A percentile compares a stretch with the other conserved stretches of the same genome.
Evolutionary conservation across 306 rosid genomes (phyloP).

Genomic region (Dalbergia oliveri): DNA sequence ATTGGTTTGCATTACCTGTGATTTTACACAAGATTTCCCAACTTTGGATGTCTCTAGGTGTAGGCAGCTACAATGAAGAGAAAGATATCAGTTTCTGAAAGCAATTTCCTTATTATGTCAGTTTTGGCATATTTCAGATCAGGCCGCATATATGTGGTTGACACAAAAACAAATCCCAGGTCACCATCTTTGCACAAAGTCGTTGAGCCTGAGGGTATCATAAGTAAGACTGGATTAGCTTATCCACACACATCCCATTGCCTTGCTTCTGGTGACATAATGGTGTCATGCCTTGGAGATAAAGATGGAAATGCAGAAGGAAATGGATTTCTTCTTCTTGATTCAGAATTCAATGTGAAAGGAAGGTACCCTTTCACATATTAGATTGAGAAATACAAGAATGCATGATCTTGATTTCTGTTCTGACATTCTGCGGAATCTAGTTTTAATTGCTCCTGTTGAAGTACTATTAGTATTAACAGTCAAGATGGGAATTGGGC

Average conservation of each 20-base stretch:
- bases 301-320: slow-evolving; percentile 80
- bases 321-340: slow-evolving; percentile 86
- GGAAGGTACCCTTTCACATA: slow-evolving; percentile 62
- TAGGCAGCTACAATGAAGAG: not conserved
- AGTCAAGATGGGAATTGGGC: slow-evolving; percentile 16
- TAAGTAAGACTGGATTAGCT: slow-evolving; percentile 73
- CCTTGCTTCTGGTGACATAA: slow-evolving; percentile 81
- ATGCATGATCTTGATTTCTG: not conserved
- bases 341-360: slow-evolving; percentile 77
- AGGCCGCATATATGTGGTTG: slow-evolving; percentile 75
- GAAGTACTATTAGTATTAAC: too few species aligned
- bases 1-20: too few species aligned
- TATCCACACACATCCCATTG: slow-evolving; percentile 83
- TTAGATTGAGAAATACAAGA: slow-evolving; percentile 30
- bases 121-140: slow-evolving; percentile 56
- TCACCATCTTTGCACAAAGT: slow-evolving; percentile 78
- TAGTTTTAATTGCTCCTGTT: too few species aligned
- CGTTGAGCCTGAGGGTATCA: slow-evolving; percentile 66
- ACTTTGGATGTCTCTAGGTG: not conserved
- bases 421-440: not conserved
- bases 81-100: not conserved
- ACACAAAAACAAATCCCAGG: slow-evolving; percentile 66
- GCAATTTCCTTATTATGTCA: not conserved
- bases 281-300: slow-evolving; percentile 83
- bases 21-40: not conserved